Base-by-base conservation (phyloP, 164 flowering plant species). In the Aristolochia contorta region DNA sequence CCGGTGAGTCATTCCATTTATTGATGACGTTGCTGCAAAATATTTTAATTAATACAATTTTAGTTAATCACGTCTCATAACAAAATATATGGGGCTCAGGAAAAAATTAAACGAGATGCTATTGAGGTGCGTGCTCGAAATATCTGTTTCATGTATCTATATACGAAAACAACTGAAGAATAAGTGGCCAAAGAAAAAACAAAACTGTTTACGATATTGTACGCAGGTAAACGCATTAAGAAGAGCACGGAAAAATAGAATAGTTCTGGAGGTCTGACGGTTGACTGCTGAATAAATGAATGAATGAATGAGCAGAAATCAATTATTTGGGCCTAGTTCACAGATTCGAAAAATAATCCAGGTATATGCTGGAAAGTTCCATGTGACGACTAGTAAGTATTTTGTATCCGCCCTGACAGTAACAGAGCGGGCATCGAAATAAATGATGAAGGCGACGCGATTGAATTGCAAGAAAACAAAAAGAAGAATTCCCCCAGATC, bases 1-100 rank as follows among this genome's bases (percentile, higher is more conserved):
- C 76, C 0, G 78, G 66, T 21, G 81, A 68, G 46, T 82, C 84
- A 47, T 58, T 70, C 84, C 82, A 80, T 14, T 24, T 43, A 16
- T 16, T 46, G 0, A 82, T 80, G 7, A 77, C 79, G 0, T 56
- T 46, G 41, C 86, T 82, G 77, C 66, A 66, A 4, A n/a, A n/a
- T n/a, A n/a, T n/a, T n/a, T 43, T 1, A 60, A 55, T 22, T 27
- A 5, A 27, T 27, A 27, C 30, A 27, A 27, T 2, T n/a, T 18
- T 6, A 49, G 19, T 20, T 18, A 49, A 18, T 49, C 10, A 2
- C 43, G 43, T 37, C 7, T 3, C 7, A 32, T 32, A 32, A 7
- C 33, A 3, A n/a, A n/a, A n/a, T n/a, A n/a, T n/a, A n/a, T n/a
- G n/a, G n/a, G n/a, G n/a, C n/a, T n/a, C n/a, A n/a, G n/a, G n/a